Conservation (phyloP, 1,284 basidiomycete genomes). For the Ustilago hordei region DNA sequence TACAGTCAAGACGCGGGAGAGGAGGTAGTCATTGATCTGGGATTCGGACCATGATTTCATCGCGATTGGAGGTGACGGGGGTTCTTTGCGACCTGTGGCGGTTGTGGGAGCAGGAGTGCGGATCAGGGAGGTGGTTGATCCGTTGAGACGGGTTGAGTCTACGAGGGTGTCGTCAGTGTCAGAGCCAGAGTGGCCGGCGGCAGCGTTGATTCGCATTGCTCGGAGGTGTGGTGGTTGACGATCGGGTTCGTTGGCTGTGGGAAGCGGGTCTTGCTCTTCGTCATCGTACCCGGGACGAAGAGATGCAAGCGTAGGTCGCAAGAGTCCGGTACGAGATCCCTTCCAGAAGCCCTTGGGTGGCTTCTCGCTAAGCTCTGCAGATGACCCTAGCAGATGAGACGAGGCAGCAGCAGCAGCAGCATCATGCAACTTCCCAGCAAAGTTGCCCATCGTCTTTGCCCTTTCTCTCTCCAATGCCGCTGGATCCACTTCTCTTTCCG, state of each 20-base stretch:
- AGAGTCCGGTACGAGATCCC: constrained; percentile 58
- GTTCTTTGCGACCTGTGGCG: constrained; percentile 17
- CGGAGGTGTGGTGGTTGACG: constrained; percentile 37
- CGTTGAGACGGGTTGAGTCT: constrained; percentile 42
- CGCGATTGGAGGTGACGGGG: constrained; percentile 20
- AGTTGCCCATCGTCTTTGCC: constrained; percentile 39
- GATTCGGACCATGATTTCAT: constrained; percentile 58
- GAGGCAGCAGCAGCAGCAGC: constrained; percentile 22
- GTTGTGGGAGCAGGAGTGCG: constrained; percentile 3
- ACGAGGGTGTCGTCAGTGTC: constrained; percentile 63
- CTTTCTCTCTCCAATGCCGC: constrained; percentile 59
- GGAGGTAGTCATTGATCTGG: constrained; percentile 66
- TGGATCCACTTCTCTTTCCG: constrained; percentile 67
- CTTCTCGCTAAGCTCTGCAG: neutral
- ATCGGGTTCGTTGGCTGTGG: constrained; percentile 15
- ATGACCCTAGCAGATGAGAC: constrained; percentile 1
- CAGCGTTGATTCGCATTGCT: constrained; percentile 35
- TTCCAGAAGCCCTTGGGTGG: constrained; percentile 55
- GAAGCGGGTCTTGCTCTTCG: constrained; percentile 1
- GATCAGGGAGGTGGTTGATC: constrained; percentile 20
- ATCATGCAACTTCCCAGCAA: constrained; percentile 30
- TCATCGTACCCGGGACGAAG: constrained; percentile 48
- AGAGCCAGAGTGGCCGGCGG: constrained; percentile 44
- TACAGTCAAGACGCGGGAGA: constrained; percentile 60
- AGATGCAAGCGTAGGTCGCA: constrained; percentile 59